Evolutionary conservation across 176 grass and related monocot genomes (phyloP), one percentile per base, ranked within the genome.

Genomic region (Musa schizocarpa): DNA sequence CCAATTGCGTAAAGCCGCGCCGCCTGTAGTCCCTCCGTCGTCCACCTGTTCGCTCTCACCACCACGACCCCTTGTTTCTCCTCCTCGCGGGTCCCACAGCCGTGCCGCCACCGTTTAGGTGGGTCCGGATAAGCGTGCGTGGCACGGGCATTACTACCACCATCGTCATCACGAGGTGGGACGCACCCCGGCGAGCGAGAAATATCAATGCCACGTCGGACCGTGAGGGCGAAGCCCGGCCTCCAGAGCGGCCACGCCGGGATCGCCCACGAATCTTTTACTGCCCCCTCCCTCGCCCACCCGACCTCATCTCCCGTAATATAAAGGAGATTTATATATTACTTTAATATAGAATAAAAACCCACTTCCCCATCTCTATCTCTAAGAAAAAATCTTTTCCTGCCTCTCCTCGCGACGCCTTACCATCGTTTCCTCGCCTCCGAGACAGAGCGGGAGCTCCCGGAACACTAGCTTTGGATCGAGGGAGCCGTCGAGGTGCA

Each of bases 171-270:
- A 11, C 7, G 14, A 1, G 13, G 65, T 43, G 43, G 68, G 68
- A 11, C 48, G 48, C 43, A 3, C 48, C 17, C 0, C 0, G 16
- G 19, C 2, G 8, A 23, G 9, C 1, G 2, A 70, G 51, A 70
- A 70, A 70, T 70, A 70, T 70, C 68, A 70, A 50, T 48, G 68
- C 34, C 68, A 70, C 68, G 68, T 70, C 5, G 68, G 68, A 70
- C 68, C 1, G 16, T 9, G 34, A 70, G 34, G 17, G 68, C 68
- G 68, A 70, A 70, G 68, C 43, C 16, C 68, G 9, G 68, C 68
- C 68, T 70, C 68, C 68, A 13, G 25, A 50, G 6, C 68, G 13
- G 23, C 11, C 17, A n/a, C 17, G 17, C 43, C 14, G 48, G 4
- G 19, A 70, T 70, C 68, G 17, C 48, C 68, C 17, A 1, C 2